phyloP scores from a whole-genome alignment of 768 basidiomycete species.

The Tephrocybe sp. region DNA sequence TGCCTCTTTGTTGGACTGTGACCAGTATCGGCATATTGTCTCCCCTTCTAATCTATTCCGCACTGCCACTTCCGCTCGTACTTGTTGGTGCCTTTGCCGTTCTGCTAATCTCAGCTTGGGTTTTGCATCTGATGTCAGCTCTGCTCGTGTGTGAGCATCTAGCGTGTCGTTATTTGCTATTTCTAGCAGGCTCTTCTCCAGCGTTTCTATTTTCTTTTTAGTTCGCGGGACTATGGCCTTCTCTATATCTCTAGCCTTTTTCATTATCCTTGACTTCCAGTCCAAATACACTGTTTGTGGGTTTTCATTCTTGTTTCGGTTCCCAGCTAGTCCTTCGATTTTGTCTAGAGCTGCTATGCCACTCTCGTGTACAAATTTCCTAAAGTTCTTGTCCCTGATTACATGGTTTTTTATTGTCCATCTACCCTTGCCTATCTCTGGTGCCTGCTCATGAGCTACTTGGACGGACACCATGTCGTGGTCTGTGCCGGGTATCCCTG shows the following conservation, averaged over 20 bases:
- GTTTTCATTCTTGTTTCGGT: not conserved
- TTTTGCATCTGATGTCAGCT: no score
- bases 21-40: constrained; percentile 13
- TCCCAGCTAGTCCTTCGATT: not conserved
- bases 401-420: constrained; percentile 26
- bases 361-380: not conserved
- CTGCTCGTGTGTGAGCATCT: no score
- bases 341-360: not conserved
- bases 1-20: constrained; percentile 5
- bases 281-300: not conserved
- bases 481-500: not conserved
- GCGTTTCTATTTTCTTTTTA: not conserved
- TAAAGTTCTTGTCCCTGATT: constrained; percentile 12
- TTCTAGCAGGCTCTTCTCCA: not conserved
- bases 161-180: no score
- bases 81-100: constrained; percentile 9
- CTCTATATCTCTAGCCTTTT: not conserved
- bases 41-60: constrained; percentile 11
- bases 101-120: no score
- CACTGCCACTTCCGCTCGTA: not conserved
- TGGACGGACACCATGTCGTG: not conserved
- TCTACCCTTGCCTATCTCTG: constrained; percentile 27
- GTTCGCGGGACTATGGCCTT: not conserved
- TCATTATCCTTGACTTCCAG: not conserved
- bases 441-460: constrained; percentile 17